Conservation (phyloP, 2,329 filamentous ascomycete genomes). For the Curvularia sp. region DNA sequence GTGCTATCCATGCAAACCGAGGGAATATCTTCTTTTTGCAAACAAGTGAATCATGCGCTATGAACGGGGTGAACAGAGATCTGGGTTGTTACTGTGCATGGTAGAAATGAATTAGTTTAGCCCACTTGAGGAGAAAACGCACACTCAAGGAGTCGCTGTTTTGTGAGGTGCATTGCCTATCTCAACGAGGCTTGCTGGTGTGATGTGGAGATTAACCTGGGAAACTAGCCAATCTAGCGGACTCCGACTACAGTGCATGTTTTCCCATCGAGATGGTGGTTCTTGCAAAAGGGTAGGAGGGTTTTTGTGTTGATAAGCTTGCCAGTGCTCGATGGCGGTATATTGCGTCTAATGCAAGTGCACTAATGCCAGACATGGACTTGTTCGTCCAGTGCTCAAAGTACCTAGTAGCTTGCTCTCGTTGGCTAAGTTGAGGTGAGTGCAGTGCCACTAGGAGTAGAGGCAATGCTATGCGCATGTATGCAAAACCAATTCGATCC, state of each 20-base stretch:
- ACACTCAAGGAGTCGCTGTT: slow-evolving; percentile 13
- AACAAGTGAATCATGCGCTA: not conserved
- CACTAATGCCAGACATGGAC: slow-evolving; percentile 41
- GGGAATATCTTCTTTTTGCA: not conserved
- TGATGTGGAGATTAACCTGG: not conserved
- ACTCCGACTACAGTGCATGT: not conserved
- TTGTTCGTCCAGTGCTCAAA: slow-evolving; percentile 35
- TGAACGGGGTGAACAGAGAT: slow-evolving; percentile 1
- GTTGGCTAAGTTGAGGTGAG: slow-evolving; percentile 24
- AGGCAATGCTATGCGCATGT: slow-evolving; percentile 44
- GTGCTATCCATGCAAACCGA: not conserved
- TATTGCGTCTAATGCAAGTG: slow-evolving; percentile 34
- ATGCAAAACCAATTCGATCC: slow-evolving; percentile 35
- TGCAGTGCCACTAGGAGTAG: slow-evolving; percentile 41
- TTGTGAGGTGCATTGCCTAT: slow-evolving; percentile 10
- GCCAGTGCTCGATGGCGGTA: slow-evolving; percentile 6
- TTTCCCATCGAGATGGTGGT: not conserved
- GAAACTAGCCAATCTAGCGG: not conserved
- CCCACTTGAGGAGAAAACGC: slow-evolving; percentile 7
- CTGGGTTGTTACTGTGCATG: slow-evolving; percentile 5
- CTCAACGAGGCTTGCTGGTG: not conserved
- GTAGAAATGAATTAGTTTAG: not conserved
- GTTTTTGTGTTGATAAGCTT: not conserved
- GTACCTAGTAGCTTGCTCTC: slow-evolving; percentile 18
- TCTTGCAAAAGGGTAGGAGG: not conserved